Percentiles rank a stretch among this genome's conserved stretches.
phyloP scores from a whole-genome alignment of 108 stramenopile species.

The Cyclostephanos invisitatus region DNA sequence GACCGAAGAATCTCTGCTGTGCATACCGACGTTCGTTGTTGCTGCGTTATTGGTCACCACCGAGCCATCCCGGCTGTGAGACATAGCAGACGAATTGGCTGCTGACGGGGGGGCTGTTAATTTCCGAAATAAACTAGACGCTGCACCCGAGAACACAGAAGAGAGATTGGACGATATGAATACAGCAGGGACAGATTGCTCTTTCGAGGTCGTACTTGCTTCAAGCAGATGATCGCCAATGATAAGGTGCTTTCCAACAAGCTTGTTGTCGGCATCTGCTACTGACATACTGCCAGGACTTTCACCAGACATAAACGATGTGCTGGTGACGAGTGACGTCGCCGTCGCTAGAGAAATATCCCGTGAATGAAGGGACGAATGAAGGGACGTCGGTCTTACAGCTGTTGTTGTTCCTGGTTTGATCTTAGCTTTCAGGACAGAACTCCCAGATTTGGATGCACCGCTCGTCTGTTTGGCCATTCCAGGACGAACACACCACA shows the following conservation, averaged over 20 bases:
- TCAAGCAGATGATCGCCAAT: constrained; percentile 5
- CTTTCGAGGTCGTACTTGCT: constrained; percentile 11
- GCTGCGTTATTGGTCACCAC: constrained; percentile 25
- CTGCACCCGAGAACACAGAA: constrained; percentile 27
- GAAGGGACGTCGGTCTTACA: constrained; percentile 9
- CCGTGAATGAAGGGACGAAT: constrained; percentile 34
- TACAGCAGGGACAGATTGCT: not conserved
- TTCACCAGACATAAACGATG: not conserved
- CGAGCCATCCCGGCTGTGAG: constrained; percentile 44
- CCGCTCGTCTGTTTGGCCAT: constrained; percentile 1
- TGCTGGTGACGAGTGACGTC: constrained; percentile 11
- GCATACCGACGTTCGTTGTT: constrained; percentile 15
- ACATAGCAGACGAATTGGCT: constrained; percentile 8
- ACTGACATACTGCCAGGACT: not conserved
- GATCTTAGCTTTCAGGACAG: constrained; percentile 15
- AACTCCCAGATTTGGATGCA: not conserved
- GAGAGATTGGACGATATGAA: constrained; percentile 25
- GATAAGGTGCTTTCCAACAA: constrained; percentile 9
- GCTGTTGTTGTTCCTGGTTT: not conserved
- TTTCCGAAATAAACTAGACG: constrained; percentile 26
- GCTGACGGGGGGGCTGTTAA: not conserved
- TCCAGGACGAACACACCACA: constrained; percentile 68
- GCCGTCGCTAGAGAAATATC: constrained; percentile 27
- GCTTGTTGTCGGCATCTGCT: not conserved
- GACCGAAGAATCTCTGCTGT: constrained; percentile 44